A percentile compares a stretch with the other conserved stretches of the same genome.
Conservation (phyloP, 2,329 filamentous ascomycete genomes). For the Pseudocercospora fuligena region DNA sequence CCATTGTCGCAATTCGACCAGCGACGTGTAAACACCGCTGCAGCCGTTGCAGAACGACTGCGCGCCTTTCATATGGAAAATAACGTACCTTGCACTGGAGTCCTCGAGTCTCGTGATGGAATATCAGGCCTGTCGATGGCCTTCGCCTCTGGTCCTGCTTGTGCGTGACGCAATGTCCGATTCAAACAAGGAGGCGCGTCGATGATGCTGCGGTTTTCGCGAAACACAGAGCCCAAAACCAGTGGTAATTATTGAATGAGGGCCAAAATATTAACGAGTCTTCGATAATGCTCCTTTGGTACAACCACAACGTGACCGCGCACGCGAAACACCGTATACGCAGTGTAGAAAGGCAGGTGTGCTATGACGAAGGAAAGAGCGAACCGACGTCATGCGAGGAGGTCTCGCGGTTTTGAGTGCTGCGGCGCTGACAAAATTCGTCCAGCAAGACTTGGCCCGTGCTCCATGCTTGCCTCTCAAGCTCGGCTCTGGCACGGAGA, state of each 20-base stretch:
- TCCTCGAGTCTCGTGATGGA: background rate
- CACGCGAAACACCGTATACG: conserved; percentile 8
- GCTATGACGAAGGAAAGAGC: conserved; percentile 3
- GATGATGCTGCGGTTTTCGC: background rate
- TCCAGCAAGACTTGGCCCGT: background rate
- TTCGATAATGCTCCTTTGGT: conserved; percentile 2
- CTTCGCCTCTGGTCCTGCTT: background rate
- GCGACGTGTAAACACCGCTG: background rate
- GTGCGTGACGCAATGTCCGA: conserved; percentile 11
- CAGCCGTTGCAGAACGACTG: background rate
- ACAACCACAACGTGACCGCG: conserved; percentile 6
- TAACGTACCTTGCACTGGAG: background rate
- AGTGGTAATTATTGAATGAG: background rate
- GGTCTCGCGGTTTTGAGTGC: background rate
- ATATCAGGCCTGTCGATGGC: conserved; percentile 9
- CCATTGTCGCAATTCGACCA: background rate
- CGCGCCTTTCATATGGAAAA: background rate
- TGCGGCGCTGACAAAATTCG: background rate
- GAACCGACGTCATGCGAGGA: background rate
- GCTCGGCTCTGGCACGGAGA: conserved; percentile 4
- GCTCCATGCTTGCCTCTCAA: background rate
- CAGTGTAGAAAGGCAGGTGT: conserved; percentile 5
- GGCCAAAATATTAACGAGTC: background rate
- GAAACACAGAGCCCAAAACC: background rate
- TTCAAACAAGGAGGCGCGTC: background rate